phyloP scores from a whole-genome alignment of 768 basidiomycete species.

The Calocybe gangraenosa region DNA sequence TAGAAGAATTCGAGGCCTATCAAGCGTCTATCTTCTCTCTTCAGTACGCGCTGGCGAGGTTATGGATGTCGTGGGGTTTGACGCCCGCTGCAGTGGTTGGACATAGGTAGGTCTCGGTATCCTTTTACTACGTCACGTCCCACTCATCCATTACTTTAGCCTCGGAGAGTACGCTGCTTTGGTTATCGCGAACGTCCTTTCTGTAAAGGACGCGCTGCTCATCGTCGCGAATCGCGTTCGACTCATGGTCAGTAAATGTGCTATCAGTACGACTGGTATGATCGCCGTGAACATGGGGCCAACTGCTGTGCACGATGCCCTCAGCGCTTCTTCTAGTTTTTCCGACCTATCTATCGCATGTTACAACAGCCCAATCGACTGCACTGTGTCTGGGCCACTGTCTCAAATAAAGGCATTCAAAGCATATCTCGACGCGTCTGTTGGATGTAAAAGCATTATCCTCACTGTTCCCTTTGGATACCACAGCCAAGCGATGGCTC shows the following conservation, averaged over 20 bases:
- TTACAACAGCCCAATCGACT: slow-evolving; percentile 54
- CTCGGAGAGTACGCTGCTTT: slow-evolving; percentile 76
- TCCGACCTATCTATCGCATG: slow-evolving; percentile 49
- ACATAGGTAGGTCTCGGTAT: slow-evolving; percentile 51
- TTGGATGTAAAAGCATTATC: slow-evolving; percentile 34
- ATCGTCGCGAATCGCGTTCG: slow-evolving; percentile 55
- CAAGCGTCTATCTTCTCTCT: slow-evolving; percentile 58
- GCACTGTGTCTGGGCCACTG: slow-evolving; percentile 56
- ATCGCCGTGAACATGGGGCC: slow-evolving; percentile 44
- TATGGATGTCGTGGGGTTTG: slow-evolving; percentile 73
- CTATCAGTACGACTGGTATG: slow-evolving; percentile 50
- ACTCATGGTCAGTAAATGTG: slow-evolving; percentile 51
- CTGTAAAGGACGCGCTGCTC: slow-evolving; percentile 50
- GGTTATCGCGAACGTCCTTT: slow-evolving; percentile 55
- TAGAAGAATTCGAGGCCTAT: slow-evolving; percentile 39
- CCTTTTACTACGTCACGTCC: not conserved
- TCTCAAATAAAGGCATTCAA: slow-evolving; percentile 39
- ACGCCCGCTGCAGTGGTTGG: slow-evolving; percentile 59
- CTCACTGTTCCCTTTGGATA: slow-evolving; percentile 59
- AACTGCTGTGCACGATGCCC: slow-evolving; percentile 26
- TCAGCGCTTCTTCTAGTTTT: slow-evolving; percentile 30
- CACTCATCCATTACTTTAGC: slow-evolving; percentile 30
- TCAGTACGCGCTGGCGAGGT: slow-evolving; percentile 54
- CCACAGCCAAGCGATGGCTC: slow-evolving; percentile 63
- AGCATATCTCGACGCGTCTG: slow-evolving; percentile 29